Base-by-base conservation (phyloP, 352 stramenopile species). In the Aphanomyces astaci region DNA sequence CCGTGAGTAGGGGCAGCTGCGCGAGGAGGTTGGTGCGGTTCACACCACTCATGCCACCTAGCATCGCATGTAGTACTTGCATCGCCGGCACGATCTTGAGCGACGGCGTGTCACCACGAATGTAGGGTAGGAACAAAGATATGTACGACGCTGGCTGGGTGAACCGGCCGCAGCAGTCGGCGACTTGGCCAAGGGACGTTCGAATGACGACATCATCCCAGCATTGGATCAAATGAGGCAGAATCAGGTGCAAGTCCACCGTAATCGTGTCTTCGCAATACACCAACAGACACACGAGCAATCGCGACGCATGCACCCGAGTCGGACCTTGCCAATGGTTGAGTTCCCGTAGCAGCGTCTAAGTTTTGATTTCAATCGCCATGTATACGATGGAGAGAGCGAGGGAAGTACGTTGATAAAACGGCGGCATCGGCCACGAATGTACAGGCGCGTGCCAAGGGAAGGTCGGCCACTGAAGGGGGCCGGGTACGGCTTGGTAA, bases 251-350 rank as follows among this genome's bases (percentile, higher is more conserved):
- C 2, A 84, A 78, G 66, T 97, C 88, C n/a, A 95, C 85, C 2
- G 89, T 98, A 55, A 98, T 84, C 48, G 88, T 88, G 56, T 98
- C 93, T 75, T 98, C 95, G 68, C 88, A 92, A 66, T 96, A 97
- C 36, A 98, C 83, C 32, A 97, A 64, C 46, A 98, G 74, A 71
- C 85, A 91, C 59, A 88, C 85, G 43, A 98, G 81, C 27, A 98
- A 77, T 13, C 88, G 79, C 32, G 90, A 88, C 10, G 90, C 93
- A 63, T 94, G 82, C 2, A 76, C 71, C 10, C 89, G 80, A 1
- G 91, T 98, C 7, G 76, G 71, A 48, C 76, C 78, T 65, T 92
- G 87, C 94, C 94, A 98, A 73, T 96, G 97, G 17, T 73, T 82
- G 22, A 98, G 78, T 64, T 98, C 95, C 13, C 74, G 72, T 46